Evolutionary conservation across 306 rosid genomes (phyloP).

Genomic region (Fagus sylvatica): DNA sequence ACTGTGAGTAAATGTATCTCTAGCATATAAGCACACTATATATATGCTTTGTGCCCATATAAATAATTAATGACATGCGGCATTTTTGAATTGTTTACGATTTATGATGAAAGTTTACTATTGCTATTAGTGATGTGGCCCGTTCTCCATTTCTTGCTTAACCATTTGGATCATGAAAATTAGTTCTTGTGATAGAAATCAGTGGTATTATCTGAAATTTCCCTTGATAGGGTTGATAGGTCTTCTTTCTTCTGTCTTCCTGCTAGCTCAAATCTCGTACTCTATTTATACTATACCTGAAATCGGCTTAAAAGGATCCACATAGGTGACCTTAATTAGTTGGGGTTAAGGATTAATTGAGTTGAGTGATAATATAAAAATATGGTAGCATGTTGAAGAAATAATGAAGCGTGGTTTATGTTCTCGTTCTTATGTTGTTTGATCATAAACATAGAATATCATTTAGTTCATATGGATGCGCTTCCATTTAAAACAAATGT

Average conservation of each 20-base stretch:
- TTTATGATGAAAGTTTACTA: neutral
- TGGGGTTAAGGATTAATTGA: neutral
- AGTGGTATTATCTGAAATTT: neutral
- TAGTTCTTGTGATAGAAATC: neutral
- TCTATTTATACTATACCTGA: too few species aligned
- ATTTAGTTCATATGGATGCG: neutral
- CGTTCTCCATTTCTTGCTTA: neutral
- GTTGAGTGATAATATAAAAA: neutral
- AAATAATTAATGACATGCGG: neutral
- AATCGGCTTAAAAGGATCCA: neutral
- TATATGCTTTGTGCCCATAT: neutral
- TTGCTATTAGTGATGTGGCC: neutral
- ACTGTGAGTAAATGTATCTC: constrained; percentile 40
- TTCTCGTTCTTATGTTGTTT: neutral
- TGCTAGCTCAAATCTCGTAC: too few species aligned
- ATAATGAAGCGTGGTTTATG: neutral
- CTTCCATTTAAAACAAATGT: neutral
- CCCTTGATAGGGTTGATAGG: neutral
- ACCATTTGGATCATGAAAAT: neutral
- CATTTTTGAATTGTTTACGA: too few species aligned
- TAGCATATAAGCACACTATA: neutral
- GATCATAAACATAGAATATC: neutral
- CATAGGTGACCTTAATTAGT: neutral
- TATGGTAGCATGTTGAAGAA: neutral
- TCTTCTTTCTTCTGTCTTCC: too few species aligned